These are phyloP conservation scores for Solanum chiquidenum DNA, from an alignment of 257 asterid genomes.

Conservation along the genomic window DNA sequence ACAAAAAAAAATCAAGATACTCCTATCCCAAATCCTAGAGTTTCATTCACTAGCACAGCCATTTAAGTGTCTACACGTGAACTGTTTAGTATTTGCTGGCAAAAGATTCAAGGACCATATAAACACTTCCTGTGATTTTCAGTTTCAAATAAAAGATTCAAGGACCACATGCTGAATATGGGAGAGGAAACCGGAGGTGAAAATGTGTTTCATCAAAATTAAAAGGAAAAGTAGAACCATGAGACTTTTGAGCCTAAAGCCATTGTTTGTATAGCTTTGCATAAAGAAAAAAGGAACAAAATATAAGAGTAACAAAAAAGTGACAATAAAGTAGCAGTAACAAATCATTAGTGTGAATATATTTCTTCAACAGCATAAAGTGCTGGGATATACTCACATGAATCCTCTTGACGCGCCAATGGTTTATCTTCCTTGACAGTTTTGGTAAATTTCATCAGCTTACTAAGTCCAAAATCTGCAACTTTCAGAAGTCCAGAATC, in stretches of 20 bases:
- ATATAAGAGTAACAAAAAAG: background rate
- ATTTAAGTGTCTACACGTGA: background rate
- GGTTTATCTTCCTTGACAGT: conserved; percentile 57
- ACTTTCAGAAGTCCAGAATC: conserved; percentile 91
- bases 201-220: background rate
- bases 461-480: conserved; percentile 87
- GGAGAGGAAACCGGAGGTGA: background rate
- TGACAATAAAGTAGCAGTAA: background rate
- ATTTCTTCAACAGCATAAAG: background rate
- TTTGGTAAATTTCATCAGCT: conserved; percentile 51
- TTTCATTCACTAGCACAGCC: background rate
- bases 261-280: background rate
- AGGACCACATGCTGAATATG: background rate
- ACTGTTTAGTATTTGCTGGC: background rate
- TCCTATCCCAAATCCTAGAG: background rate
- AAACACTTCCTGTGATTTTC: background rate
- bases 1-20: background rate
- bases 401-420: conserved; percentile 36
- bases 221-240: background rate
- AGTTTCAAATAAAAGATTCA: background rate
- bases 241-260: background rate
- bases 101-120: background rate
- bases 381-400: conserved; percentile 35
- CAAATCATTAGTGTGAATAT: background rate
- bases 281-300: background rate